Conservation (phyloP, 73 alveolate genomes). For the Tetrahymena elliotti region DNA sequence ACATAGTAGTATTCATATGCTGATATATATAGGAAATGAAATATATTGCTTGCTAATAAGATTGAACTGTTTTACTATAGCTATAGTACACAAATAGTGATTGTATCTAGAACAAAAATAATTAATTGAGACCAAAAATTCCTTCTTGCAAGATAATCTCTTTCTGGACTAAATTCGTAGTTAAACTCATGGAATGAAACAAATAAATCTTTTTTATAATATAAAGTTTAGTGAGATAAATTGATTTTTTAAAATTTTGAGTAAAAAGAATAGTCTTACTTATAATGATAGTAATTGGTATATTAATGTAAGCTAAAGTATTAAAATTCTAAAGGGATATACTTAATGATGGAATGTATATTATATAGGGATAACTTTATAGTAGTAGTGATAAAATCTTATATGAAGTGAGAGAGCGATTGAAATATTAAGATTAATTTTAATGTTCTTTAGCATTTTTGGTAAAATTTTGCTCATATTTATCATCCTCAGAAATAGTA, state of each 20-base stretch:
- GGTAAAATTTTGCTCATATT: background rate
- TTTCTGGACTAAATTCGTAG: background rate
- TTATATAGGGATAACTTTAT: background rate
- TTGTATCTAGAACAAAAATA: background rate
- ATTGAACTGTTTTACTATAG: background rate
- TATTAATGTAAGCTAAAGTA: background rate
- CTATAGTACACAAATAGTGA: background rate
- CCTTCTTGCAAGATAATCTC: background rate
- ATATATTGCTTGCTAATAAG: background rate
- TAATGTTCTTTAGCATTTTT: background rate
- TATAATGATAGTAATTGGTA: background rate
- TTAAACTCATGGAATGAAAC: background rate
- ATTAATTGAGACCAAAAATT: background rate
- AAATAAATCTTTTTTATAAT: background rate
- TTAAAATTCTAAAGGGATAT: background rate
- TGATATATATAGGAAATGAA: background rate
- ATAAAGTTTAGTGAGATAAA: background rate
- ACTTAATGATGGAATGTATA: background rate
- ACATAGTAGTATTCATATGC: background rate
- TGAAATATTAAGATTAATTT: background rate
- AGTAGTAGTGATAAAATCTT: background rate
- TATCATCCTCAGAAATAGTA: background rate
- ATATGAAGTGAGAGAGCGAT: background rate
- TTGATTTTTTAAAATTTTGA: background rate
- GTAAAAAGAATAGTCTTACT: background rate